These are phyloP conservation scores for Nemania serpens DNA, from an alignment of 2,329 filamentous ascomycete genomes.

Conservation along the genomic window DNA sequence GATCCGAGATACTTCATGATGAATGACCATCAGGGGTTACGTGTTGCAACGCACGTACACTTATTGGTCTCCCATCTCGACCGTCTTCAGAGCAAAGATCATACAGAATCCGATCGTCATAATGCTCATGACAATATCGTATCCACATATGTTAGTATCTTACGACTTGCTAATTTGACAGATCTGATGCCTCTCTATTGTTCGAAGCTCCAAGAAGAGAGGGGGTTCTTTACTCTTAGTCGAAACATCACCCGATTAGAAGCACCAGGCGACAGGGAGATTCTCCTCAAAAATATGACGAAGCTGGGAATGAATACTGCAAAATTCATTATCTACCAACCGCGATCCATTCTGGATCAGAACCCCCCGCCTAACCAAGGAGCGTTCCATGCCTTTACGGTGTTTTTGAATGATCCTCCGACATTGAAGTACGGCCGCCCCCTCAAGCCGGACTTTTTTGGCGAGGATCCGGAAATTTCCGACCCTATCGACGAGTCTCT, in stretches of 20 bases:
- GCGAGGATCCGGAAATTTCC: conserved; percentile 59
- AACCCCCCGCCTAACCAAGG: conserved; percentile 46
- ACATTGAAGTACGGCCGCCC: conserved; percentile 63
- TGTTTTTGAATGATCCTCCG: conserved; percentile 55
- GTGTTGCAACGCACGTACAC: conserved; percentile 69
- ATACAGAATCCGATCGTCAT: conserved; percentile 44
- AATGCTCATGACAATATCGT: conserved; percentile 74
- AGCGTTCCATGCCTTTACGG: conserved; percentile 53
- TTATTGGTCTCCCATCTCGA: conserved; percentile 71
- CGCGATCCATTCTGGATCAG: conserved; percentile 56
- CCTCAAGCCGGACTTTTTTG: conserved; percentile 74
- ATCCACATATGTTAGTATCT: conserved; percentile 78
- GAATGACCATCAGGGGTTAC: conserved; percentile 66
- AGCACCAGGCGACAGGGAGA: conserved; percentile 65
- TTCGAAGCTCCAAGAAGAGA: conserved; percentile 70
- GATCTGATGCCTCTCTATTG: conserved; percentile 88
- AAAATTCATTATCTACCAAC: conserved; percentile 74
- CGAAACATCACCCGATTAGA: conserved; percentile 76
- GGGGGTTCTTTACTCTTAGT: conserved; percentile 73
- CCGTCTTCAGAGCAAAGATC: conserved; percentile 52
- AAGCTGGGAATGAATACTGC: conserved; percentile 74
- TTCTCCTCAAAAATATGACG: conserved; percentile 75
- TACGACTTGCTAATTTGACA: conserved; percentile 73
- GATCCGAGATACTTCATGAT: conserved; percentile 57
- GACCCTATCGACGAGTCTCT: conserved; percentile 69